These are phyloP conservation scores for Lactifluus subvellereus DNA, from an alignment of 768 basidiomycete genomes.

Conservation along the genomic window DNA sequence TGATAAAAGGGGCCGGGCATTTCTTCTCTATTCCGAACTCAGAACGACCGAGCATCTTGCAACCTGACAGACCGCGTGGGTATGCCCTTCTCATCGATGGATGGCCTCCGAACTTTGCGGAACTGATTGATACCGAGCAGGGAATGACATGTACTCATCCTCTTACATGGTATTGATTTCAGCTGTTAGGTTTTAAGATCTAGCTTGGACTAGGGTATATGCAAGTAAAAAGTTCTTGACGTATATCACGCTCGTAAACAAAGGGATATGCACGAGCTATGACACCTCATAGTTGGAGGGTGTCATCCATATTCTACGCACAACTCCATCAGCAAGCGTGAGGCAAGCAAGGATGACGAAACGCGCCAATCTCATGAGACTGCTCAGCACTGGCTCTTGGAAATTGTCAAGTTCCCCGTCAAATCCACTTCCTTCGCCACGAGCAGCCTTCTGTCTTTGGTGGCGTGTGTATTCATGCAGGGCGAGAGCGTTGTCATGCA, in stretches of 20 bases:
- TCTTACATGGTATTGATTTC: too few relatives aligned
- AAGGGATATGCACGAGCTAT: not conserved
- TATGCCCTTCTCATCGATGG: too few relatives aligned
- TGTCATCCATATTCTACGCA: constrained; percentile 3
- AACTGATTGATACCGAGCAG: too few relatives aligned
- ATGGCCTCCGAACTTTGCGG: too few relatives aligned
- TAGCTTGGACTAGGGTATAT: not conserved
- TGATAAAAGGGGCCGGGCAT: too few relatives aligned
- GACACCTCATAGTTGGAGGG: not conserved
- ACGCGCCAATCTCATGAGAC: constrained; percentile 15
- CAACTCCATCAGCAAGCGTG: not conserved
- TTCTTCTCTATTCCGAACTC: too few relatives aligned
- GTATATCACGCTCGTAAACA: not conserved
- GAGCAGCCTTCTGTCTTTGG: not conserved
- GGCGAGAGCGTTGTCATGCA: constrained; percentile 6
- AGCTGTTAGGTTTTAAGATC: too few relatives aligned
- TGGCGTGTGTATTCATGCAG: constrained; percentile 11
- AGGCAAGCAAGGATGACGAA: not conserved
- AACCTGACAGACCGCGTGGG: too few relatives aligned
- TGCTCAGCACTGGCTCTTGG: constrained; percentile 14
- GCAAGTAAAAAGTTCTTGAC: not conserved
- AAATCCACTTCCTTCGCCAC: constrained; percentile 1
- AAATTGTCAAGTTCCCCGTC: constrained; percentile 20
- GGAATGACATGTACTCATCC: too few relatives aligned
- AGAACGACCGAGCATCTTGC: too few relatives aligned